Evolutionary conservation across 805 yeast genomes (phyloP).

Genomic region (Jamesozyma rosinii): DNA sequence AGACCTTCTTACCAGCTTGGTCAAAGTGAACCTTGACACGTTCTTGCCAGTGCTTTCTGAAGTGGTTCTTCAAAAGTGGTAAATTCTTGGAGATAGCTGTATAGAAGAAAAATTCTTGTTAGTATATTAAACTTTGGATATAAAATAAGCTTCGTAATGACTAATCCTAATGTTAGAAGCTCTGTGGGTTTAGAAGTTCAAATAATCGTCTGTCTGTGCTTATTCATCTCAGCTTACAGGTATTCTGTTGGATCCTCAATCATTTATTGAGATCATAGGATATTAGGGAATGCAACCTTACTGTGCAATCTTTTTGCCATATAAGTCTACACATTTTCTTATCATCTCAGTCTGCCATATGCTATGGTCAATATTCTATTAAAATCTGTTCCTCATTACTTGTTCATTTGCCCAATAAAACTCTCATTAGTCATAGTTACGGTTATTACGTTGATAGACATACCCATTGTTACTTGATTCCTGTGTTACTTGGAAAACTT

Average conservation of each 20-base stretch:
- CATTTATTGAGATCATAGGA: no score
- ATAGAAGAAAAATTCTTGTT: conserved; percentile 4
- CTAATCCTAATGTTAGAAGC: background rate
- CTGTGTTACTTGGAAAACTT: conserved; percentile 20
- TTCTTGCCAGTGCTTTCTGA: conserved; percentile 99
- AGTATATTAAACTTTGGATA: background rate
- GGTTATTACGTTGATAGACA: conserved; percentile 12
- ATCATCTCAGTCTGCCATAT: no score
- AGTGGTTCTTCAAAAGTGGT: conserved; percentile 98
- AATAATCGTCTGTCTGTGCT: no score
- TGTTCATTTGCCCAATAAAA: background rate
- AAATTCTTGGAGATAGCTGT: conserved; percentile 97
- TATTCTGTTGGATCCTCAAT: no score
- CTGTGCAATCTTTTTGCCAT: no score
- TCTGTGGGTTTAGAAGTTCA: no score
- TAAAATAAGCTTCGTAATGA: no score
- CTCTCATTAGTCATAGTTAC: background rate
- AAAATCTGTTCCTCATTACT: no score
- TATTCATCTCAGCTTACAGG: no score
- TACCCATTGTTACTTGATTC: conserved; percentile 37
- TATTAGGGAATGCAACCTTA: no score
- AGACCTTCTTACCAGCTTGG: conserved; percentile 99
- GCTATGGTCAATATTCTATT: no score
- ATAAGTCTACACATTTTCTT: no score
- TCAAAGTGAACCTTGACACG: conserved; percentile 99